A percentile compares a stretch with the other conserved stretches of the same genome.
phyloP scores from a whole-genome alignment of 495 filamentous ascomycete species.

The Neurospora terricola region DNA sequence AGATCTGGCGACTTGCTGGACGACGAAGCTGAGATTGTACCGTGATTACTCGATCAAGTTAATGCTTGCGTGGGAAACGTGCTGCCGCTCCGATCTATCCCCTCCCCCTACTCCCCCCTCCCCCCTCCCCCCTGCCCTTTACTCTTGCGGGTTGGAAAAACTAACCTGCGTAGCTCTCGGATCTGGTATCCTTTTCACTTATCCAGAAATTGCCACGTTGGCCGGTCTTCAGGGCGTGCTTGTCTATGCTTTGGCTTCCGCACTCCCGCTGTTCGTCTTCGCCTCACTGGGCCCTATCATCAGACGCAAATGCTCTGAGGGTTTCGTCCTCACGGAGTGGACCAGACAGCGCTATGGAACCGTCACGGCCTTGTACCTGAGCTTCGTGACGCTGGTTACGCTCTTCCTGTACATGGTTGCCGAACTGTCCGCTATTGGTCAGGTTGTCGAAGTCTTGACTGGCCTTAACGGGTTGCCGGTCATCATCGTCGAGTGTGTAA shows the following conservation, averaged over 20 bases:
- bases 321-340: constrained; percentile 75
- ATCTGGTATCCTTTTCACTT: constrained; percentile 67
- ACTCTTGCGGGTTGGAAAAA: constrained; percentile 7
- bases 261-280: constrained; percentile 58
- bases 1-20: constrained; percentile 24
- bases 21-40: constrained; percentile 78
- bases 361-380: constrained; percentile 54
- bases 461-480: constrained; percentile 63
- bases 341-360: constrained; percentile 61
- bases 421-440: constrained; percentile 62
- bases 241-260: constrained; percentile 58
- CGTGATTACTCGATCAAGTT: constrained; percentile 90
- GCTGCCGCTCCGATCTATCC: constrained; percentile 59
- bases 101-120: constrained; percentile 12
- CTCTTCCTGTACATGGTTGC: constrained; percentile 76
- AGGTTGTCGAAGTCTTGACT: constrained; percentile 61
- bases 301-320: constrained; percentile 60
- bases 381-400: constrained; percentile 62
- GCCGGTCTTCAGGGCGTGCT: constrained; percentile 64
- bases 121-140: constrained; percentile 19
- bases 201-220: constrained; percentile 71
- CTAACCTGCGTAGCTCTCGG: constrained; percentile 51
- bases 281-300: constrained; percentile 62
- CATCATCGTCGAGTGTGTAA: constrained; percentile 58
- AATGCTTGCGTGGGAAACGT: constrained; percentile 92